Base-by-base conservation (phyloP, 1,139 yeast species). In the Hansenula anomala region DNA sequence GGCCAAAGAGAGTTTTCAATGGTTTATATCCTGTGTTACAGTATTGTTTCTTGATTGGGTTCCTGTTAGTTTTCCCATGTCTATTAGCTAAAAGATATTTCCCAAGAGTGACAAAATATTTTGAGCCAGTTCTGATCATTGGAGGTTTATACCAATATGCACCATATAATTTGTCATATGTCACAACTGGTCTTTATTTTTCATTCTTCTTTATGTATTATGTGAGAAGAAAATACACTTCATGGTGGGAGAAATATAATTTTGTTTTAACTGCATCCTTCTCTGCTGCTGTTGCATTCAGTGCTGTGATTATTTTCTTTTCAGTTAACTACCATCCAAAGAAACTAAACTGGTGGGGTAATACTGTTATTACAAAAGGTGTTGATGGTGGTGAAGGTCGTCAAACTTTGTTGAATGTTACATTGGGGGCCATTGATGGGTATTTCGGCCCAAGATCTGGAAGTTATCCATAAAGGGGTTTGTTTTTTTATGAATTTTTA, bases 171-270 rank as follows among this genome's bases (percentile, higher is more conserved):
- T 54, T 79, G 45, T 65, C 71, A 59, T 80, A 76, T 60, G 65
- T 62, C 47, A 70, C 77, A 16, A 73, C 75, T 23, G 80, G 80
- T 18, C 55, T 75, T 36, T 67, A 71, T 43, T 54, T 73, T 24
- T 66, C 77, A 12, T 68, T 60, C 41, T 48, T 64, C 24, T 80
- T 80, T 62, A 79, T 77, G 76, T 66, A 67, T 52, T 61, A 66
- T 54, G 59, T 78, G 48, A 74, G 69, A 48, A 67, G 61, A 47
- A 66, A 73, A 45, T 75, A 71, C 51, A 49, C 65, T 17, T 59
- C 67, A 20, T 75, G 84, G 81, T 79, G 82, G 80, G 79, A 74
- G 44, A 77, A 74, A 56, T 81, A 79, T 59, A 78, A 75, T 51
- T 81, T 79, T 54, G 71, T 81, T 11, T 60, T 80, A 28, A 67